Base-by-base conservation (phyloP, 139 green algal genomes). In the Chlamydomonas eustigma region DNA sequence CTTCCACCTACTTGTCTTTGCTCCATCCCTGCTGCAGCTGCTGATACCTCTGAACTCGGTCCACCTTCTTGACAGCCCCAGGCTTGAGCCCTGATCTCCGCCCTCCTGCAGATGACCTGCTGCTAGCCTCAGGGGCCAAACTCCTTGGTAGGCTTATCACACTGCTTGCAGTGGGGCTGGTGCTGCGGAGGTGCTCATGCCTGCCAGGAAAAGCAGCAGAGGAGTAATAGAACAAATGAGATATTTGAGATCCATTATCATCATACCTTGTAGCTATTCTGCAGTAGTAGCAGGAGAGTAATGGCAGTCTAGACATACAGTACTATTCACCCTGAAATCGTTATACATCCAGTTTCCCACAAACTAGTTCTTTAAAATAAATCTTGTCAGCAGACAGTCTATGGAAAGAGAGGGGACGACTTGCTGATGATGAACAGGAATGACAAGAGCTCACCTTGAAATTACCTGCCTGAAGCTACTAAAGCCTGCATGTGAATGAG, bases 21-120 rank as follows among this genome's bases (percentile, higher is more conserved):
- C 37, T 77, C 81, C 81, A 82, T 22, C 76, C 73, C 37, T 73
- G n/a, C 58, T 76, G 51, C 37, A 86, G 68, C 44, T 86, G 39
- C 58, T 83, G 77, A 73, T 86, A 82, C 36, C 81, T 73, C 8
- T 52, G n/a, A 35, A 82, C 81, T 1, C 81, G 76, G 66, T 82
- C 76, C 31, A 82, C 73, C 68, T 82, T 82, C 38, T 28, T 6
- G 31, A 52, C 28, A 31, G 69, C 8, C 4, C 35, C 69, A 64
- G 66, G 31, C 8, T 28, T 30, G 24, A 8, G 8, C 24, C 12
- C 63, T 28, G 33, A 8, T 37, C 65, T 5, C 22, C 1, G 12
- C 25, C 50, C 50, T n/a, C 30, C 34, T 6, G 35, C 18, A 33
- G 28, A 70, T 50, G 30, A 33, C 33, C 34, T n/a, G 4, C 5